phyloP scores from a whole-genome alignment of 2,329 filamentous ascomycete species.

The Monosporascus cannonballus region DNA sequence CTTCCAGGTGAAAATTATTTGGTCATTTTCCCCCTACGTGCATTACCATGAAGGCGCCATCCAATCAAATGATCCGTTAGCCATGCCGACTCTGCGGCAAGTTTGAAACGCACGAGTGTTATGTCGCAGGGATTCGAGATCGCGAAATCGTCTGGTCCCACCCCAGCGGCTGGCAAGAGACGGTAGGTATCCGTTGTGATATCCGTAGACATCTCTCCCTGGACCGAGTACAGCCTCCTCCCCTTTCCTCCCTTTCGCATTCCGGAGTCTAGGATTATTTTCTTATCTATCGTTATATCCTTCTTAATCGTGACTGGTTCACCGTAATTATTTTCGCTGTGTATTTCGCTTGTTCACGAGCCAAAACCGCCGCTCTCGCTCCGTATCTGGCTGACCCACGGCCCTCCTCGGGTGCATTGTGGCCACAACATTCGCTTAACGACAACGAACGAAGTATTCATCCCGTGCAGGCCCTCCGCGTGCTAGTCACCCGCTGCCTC shows the following conservation, averaged over 20 bases:
- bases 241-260: neutral
- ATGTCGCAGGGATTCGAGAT: slow-evolving; percentile 23
- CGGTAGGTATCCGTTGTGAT: too few species aligned
- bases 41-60: neutral
- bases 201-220: neutral
- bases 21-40: neutral
- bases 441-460: neutral
- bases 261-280: slow-evolving; percentile 6
- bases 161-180: slow-evolving; percentile 1
- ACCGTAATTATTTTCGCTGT: slow-evolving; percentile 10
- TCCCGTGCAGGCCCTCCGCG: neutral
- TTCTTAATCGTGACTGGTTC: slow-evolving; percentile 18
- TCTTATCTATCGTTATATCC: slow-evolving; percentile 9
- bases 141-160: slow-evolving; percentile 10
- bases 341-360: slow-evolving; percentile 1
- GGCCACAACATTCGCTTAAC: too few species aligned
- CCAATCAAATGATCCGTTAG: slow-evolving; percentile 11
- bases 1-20: too few species aligned
- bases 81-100: slow-evolving; percentile 32
- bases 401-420: too few species aligned
- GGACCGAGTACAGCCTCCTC: neutral
- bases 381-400: too few species aligned
- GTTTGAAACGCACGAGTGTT: slow-evolving; percentile 39
- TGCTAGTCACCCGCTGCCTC: neutral
- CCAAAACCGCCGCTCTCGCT: too few species aligned